Percentiles rank a stretch among this genome's conserved stretches.
Conservation (phyloP, 2,329 filamentous ascomycete species). For the Sporothrix brasiliensis region DNA sequence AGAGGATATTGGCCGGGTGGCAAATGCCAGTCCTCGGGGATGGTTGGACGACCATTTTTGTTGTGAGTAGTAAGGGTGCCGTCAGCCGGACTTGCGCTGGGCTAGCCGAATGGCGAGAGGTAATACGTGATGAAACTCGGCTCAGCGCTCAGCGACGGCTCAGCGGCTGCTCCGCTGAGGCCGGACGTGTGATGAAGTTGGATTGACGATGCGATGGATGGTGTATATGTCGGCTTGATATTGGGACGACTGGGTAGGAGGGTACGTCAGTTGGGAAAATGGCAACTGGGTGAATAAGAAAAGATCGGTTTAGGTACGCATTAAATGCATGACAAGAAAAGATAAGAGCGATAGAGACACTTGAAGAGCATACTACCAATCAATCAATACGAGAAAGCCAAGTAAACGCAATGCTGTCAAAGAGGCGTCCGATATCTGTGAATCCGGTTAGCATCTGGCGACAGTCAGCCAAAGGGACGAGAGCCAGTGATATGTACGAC, state of each 20-base stretch:
- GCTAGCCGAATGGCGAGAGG: constrained; percentile 1
- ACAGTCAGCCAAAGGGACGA: background rate
- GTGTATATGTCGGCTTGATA: constrained; percentile 22
- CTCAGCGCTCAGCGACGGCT: background rate
- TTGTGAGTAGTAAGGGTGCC: background rate
- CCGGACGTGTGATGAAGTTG: background rate
- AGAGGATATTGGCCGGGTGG: background rate
- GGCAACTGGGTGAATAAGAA: background rate
- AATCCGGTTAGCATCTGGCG: background rate
- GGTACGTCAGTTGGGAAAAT: background rate
- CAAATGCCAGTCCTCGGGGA: background rate
- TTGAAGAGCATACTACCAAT: no score
- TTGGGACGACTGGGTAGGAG: background rate
- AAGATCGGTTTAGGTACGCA: background rate
- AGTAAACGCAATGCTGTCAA: background rate
- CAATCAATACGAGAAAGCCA: background rate
- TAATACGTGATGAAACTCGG: background rate
- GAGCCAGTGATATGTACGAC: background rate
- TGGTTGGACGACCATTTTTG: background rate
- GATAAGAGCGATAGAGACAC: background rate
- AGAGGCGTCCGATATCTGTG: background rate
- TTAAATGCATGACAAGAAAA: background rate
- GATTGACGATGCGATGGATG: background rate
- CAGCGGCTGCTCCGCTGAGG: background rate
- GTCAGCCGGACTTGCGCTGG: constrained; percentile 19